phyloP scores from a whole-genome alignment of 2,329 filamentous ascomycete genomes.

The Eurotiales sp. region DNA sequence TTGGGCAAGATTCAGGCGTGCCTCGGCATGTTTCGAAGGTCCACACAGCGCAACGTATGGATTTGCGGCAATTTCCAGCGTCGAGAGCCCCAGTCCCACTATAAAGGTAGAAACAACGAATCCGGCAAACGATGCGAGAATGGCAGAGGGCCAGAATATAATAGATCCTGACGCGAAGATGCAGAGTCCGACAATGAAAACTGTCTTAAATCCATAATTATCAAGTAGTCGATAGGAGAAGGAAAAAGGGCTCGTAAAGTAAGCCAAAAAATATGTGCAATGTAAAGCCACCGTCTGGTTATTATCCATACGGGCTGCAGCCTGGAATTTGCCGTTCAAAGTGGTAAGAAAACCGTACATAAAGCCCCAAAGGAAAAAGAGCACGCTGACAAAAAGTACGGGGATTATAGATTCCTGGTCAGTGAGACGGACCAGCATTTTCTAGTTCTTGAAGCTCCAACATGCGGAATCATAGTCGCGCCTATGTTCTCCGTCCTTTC shows the following conservation, averaged over 20 bases:
- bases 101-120: constrained; percentile 62
- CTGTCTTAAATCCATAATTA: constrained; percentile 59
- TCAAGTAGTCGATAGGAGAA: constrained; percentile 55
- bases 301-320: neutral
- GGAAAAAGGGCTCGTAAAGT: constrained; percentile 28
- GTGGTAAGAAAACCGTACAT: neutral
- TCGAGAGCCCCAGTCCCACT: constrained; percentile 56
- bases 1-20: constrained; percentile 56
- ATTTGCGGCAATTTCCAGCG: constrained; percentile 58
- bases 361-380: constrained; percentile 6
- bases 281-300: neutral
- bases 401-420: neutral
- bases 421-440: no score
- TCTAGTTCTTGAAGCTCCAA: no score
- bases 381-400: neutral
- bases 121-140: constrained; percentile 57
- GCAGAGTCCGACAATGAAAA: constrained; percentile 56
- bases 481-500: no score
- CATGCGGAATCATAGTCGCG: neutral
- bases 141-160: constrained; percentile 63
- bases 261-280: constrained; percentile 4
- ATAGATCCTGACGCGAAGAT: constrained; percentile 59
- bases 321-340: neutral
- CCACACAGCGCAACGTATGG: constrained; percentile 61
- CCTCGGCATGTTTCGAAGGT: constrained; percentile 57